phyloP scores from a whole-genome alignment of 345 rosid genomes.

The Cardamine resedifolia region DNA sequence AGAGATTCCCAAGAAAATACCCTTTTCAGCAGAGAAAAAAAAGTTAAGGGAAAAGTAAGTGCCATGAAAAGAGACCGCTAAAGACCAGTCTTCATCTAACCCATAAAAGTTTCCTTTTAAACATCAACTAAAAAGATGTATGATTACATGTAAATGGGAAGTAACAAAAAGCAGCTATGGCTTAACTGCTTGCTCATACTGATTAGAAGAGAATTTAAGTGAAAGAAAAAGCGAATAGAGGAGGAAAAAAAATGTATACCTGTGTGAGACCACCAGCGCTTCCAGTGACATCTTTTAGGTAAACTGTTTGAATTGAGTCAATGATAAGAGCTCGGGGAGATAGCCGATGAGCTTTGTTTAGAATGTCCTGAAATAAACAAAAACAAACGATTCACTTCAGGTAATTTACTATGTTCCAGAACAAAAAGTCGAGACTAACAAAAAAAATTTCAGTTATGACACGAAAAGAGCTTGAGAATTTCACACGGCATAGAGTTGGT shows the following conservation, averaged over 20 bases:
- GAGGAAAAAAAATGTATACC: conserved; percentile 50
- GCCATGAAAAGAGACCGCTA: not conserved
- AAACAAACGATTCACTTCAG: not conserved
- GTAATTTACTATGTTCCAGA: not conserved
- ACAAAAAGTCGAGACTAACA: not conserved
- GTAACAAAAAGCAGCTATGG: conserved; percentile 17
- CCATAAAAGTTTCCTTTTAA: not conserved
- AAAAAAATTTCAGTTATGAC: not conserved
- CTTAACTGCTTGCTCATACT: not conserved
- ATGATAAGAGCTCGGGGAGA: conserved; percentile 74
- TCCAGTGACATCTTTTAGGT: conserved; percentile 73
- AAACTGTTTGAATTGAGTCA: conserved; percentile 93
- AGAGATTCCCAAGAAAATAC: not conserved
- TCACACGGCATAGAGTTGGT: not conserved
- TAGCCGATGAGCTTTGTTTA: conserved; percentile 57
- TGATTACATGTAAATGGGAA: not conserved
- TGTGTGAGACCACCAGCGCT: conserved; percentile 88
- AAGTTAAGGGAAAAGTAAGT: not conserved
- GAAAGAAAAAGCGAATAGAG: not conserved
- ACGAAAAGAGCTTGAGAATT: conserved; percentile 16
- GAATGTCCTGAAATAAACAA: conserved; percentile 62
- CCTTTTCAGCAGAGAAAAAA: not conserved
- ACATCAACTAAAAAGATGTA: not conserved
- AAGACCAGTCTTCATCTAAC: not conserved
- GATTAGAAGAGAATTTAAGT: not conserved